Evolutionary conservation across 2,329 filamentous ascomycete genomes (phyloP), one percentile per base, ranked within the genome.

Genomic region (Talaromyces sp.): DNA sequence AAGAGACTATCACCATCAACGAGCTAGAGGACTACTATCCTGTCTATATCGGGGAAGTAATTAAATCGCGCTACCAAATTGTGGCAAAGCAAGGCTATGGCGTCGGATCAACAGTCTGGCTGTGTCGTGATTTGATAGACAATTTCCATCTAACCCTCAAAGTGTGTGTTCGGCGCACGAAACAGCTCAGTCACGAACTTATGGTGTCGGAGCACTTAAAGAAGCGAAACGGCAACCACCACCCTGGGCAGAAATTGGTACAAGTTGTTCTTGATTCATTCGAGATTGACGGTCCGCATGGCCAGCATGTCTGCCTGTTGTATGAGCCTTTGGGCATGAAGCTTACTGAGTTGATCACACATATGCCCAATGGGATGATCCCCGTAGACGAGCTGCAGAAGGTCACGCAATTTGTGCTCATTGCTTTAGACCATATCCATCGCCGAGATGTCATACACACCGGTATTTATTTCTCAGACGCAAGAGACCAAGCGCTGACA

Each of bases 41-140:
- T 2, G 51, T 47, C 12, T 14, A 36, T 23, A n/a, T 60, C 36
- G 58, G 58, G 2, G 69, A 70, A 57, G 53, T 69, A 18, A 64
- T 69, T 28, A 62, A 68, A 40, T 58, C 62, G 31, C 65, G 68
- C 54, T 71, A 72, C 52, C 51, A 66, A 40, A 53, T 70, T 33
- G 67, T 68, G 57, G 65, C 69, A 56, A 72, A 72, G 57, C 50
- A 70, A 16, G 68, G 68, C n/a, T 63, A 52, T 61, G 67, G 68
- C 0, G 65, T 67, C 36, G 65, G 64, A 34, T 67, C 68, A 3
- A 71, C 67, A n/a, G 67, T 70, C 47, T 72, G 67, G 69, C 65
- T 72, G 63, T 68, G 67, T 28, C 63, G 62, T 63, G 68, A 70
- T 56, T 47, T 66, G 34, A 36, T 36, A 36, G 34, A 36, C 16